Evolutionary conservation across 148 eudicot genomes (phyloP).

Genomic region (Cornus kousa): DNA sequence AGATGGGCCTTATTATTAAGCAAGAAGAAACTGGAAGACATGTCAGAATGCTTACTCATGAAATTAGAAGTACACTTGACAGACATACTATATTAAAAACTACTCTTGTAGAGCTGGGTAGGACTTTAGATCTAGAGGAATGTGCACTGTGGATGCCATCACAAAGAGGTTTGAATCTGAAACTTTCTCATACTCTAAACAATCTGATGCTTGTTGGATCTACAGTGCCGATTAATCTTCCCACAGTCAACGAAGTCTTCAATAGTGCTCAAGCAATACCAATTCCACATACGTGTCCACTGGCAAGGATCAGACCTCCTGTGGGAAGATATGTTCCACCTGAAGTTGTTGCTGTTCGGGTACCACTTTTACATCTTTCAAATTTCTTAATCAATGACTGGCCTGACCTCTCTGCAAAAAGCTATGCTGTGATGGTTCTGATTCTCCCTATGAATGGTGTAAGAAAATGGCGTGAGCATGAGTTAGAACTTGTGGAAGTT

Average conservation of each 20-base stretch:
- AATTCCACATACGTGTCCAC: conserved; percentile 58
- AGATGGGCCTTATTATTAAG: conserved; percentile 81
- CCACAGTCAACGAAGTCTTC: conserved; percentile 58
- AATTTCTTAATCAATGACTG: conserved; percentile 76
- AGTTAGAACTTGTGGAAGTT: conserved; percentile 88
- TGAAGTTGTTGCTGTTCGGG: conserved; percentile 82
- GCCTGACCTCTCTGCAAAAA: conserved; percentile 62
- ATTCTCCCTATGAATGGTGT: conserved; percentile 64
- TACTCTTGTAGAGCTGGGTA: conserved; percentile 80
- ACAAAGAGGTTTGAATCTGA: conserved; percentile 58
- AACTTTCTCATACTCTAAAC: conserved; percentile 64
- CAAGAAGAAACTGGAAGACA: conserved; percentile 95
- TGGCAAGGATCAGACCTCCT: conserved; percentile 52
- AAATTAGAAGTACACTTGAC: conserved; percentile 88
- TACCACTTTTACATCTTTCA: conserved; percentile 73
- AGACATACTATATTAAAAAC: conserved; percentile 74
- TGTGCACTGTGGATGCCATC: conserved; percentile 94
- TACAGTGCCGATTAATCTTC: conserved; percentile 58
- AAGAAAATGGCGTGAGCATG: conserved; percentile 80
- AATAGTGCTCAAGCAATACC: conserved; percentile 54
- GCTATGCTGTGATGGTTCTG: conserved; percentile 86
- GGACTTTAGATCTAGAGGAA: conserved; percentile 74
- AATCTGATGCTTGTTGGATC: conserved; percentile 65
- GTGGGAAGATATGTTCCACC: conserved; percentile 52
- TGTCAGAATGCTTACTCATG: conserved; percentile 93